Evolutionary conservation across 176 grass and related monocot species (phyloP).

Genomic region (Juncus inflexus): DNA sequence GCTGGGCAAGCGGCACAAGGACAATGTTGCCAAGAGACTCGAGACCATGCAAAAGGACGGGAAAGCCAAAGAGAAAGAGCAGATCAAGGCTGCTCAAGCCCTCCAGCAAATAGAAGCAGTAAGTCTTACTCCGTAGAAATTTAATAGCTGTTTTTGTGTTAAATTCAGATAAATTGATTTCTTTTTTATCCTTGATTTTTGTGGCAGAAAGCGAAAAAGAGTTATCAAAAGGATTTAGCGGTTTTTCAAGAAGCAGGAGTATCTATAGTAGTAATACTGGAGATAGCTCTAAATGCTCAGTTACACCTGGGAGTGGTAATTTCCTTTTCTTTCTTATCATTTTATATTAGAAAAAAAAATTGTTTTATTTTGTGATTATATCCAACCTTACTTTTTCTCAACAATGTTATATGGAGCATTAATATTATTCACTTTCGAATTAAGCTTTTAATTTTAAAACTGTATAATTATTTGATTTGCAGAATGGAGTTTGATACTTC

Average conservation of each 20-base stretch:
- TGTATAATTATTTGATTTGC: too few relatives aligned
- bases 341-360: neutral
- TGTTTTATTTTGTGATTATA: neutral
- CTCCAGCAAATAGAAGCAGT: constrained; percentile 89
- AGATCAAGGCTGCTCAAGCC: constrained; percentile 64
- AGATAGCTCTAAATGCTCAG: too few relatives aligned
- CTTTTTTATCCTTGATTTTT: constrained; percentile 6
- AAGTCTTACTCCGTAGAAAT: constrained; percentile 18
- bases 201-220: constrained; percentile 79
- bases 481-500: constrained; percentile 63
- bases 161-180: constrained; percentile 1
- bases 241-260: constrained; percentile 25
- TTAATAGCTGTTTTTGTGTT: neutral
- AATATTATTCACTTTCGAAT: neutral
- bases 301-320: constrained; percentile 73
- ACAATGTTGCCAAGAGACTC: constrained; percentile 70
- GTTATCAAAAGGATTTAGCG: constrained; percentile 79
- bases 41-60: constrained; percentile 79
- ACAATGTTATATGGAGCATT: too few relatives aligned
- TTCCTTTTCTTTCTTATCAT: too few relatives aligned
- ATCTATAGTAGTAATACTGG: constrained; percentile 31
- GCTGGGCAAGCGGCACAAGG: constrained; percentile 91
- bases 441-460: too few relatives aligned
- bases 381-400: too few relatives aligned
- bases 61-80: constrained; percentile 72